phyloP scores from a whole-genome alignment of 163 green algal genomes.

The Chlorella variabilis region DNA sequence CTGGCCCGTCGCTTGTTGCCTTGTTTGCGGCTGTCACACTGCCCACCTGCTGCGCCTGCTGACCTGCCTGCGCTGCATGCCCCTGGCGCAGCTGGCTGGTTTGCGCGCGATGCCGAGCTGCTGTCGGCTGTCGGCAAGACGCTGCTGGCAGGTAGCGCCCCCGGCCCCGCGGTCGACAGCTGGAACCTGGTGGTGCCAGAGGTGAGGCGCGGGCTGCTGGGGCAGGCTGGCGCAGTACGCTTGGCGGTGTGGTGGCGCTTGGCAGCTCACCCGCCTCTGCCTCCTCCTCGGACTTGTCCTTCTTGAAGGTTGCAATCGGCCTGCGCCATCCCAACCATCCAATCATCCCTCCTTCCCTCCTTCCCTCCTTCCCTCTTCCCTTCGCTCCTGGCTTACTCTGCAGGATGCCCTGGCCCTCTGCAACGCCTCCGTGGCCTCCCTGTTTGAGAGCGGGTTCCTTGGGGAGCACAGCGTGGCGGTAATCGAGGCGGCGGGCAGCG shows the following conservation, averaged over 20 bases:
- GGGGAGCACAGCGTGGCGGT: slow-evolving; percentile 1
- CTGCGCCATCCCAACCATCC: too few relatives aligned
- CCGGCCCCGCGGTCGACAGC: background rate
- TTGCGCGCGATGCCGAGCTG: slow-evolving; percentile 63
- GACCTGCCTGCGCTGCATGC: slow-evolving; percentile 37
- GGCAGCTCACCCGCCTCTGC: too few relatives aligned
- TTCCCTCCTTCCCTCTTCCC: background rate
- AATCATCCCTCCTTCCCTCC: background rate
- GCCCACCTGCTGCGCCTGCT: background rate
- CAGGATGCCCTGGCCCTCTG: slow-evolving; percentile 4
- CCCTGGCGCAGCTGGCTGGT: slow-evolving; percentile 80
- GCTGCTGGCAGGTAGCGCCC: slow-evolving; percentile 50
- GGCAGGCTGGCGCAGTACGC: too few relatives aligned
- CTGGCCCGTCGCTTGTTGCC: background rate
- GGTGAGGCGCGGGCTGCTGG: background rate
- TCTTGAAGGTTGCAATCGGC: background rate
- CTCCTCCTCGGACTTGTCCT: too few relatives aligned
- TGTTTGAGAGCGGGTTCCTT: background rate
- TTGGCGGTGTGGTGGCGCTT: too few relatives aligned
- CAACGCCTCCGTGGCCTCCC: background rate
- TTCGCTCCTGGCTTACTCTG: background rate
- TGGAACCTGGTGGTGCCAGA: slow-evolving; percentile 19
- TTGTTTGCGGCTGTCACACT: background rate
- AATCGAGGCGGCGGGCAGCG: background rate
- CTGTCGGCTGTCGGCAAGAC: slow-evolving; percentile 58